Evolutionary conservation across 495 filamentous ascomycete genomes (phyloP).

Genomic region (Neurospora africana): DNA sequence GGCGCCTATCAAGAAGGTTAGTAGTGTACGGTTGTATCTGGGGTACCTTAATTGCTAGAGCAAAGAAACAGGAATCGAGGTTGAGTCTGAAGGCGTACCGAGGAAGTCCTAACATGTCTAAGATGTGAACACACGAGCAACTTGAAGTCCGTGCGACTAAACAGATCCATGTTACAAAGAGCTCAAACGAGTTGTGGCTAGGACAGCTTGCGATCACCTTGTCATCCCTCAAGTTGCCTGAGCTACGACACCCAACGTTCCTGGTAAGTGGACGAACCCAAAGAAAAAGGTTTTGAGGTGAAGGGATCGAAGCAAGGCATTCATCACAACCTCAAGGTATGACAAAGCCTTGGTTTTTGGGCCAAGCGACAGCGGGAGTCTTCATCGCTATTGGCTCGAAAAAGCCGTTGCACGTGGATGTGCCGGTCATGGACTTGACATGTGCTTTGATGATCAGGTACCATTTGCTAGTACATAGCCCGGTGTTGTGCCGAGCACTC

Average conservation of each 20-base stretch:
- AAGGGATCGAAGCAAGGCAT: neutral
- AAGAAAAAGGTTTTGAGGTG: neutral
- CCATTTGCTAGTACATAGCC: neutral
- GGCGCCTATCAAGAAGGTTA: neutral
- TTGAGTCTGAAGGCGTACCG: neutral
- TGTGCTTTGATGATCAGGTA: neutral
- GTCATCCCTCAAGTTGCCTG: neutral
- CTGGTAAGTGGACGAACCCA: neutral
- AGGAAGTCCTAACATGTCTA: neutral
- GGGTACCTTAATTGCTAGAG: neutral
- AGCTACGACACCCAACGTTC: neutral
- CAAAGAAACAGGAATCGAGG: neutral
- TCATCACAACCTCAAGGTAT: neutral
- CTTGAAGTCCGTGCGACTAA: neutral
- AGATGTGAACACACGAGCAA: neutral
- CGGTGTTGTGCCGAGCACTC: neutral
- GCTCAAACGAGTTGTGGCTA: neutral
- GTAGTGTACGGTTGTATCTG: neutral
- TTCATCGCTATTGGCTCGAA: neutral
- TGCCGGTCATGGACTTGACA: neutral
- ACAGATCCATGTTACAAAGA: neutral
- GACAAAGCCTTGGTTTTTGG: neutral
- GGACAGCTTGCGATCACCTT: neutral
- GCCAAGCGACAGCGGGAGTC: neutral
- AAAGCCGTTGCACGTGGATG: neutral